Evolutionary conservation across 306 rosid species (phyloP), one percentile per base, ranked within the genome.

Genomic region (Vicia sativa): DNA sequence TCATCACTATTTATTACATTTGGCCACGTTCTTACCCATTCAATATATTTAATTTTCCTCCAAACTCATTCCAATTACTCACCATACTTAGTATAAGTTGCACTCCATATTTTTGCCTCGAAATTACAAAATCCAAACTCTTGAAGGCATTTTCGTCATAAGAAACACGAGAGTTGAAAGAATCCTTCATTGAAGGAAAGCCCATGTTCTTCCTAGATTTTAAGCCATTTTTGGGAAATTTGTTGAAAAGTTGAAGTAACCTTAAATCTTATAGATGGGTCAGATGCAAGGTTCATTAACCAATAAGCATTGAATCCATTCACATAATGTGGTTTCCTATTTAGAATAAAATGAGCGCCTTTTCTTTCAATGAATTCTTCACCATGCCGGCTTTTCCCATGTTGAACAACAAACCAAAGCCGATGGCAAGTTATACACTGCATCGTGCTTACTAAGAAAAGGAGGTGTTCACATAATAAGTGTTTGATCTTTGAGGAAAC

Each of bases 271-370:
- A 83, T 74, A 15, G 73, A 72, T 11, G 85, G 74, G 25, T 84
- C 81, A 5, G 87, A 49, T 6, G 89, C 89, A 72, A 79, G 21
- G 50, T 42, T 62, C 89, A 82, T 84, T 62, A 84, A 73, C 89
- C 87, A 84, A 43, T 77, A 84, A 0, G 92, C 62, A 73, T 87
- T 87, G 74, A 87, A 87, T 0, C 89, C 92, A 5, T 87, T 84
- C 15, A 84, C 29, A 48, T 75, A 73, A 31, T 72, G 59, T 56
- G 68, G 55, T 18, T 78, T 75, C 11, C 79, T 84, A 11, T 78
- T 52, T 43, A 74, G 10, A 3, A 60, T 15, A 46, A 87, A 84
- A 26, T 28, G 83, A 26, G 73, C 82, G 31, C 77, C 86, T 2
- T 14, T 50, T 46, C 85, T 28, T 63, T 48, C 21, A 42, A 77